Conservation (phyloP, 108 stramenopile genomes). For the Nannochloropsis gaditana region DNA sequence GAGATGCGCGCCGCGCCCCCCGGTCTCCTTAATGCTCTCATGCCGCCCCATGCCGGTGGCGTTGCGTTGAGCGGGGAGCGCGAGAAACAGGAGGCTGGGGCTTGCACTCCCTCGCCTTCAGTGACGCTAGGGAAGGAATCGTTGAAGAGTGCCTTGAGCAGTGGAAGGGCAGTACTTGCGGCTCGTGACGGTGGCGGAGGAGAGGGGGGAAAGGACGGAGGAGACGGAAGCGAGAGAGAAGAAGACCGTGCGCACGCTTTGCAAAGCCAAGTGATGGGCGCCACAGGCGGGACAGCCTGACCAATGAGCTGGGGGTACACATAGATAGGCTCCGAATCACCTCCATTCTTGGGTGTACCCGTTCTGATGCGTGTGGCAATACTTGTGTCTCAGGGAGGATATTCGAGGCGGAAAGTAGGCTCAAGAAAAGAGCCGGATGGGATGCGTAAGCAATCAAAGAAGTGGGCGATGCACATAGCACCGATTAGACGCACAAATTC, state of each 20-base stretch:
- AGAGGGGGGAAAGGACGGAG: background rate
- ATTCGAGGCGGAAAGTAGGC: too few relatives aligned
- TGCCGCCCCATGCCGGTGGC: background rate
- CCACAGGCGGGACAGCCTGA: background rate
- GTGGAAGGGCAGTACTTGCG: background rate
- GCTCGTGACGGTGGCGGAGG: background rate
- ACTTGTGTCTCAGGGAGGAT: too few relatives aligned
- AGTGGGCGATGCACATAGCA: too few relatives aligned
- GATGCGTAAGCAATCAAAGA: too few relatives aligned
- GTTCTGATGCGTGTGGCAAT: too few relatives aligned
- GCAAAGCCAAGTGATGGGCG: background rate
- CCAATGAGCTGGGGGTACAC: too few relatives aligned
- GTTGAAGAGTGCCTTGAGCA: background rate
- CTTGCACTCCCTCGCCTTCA: too few relatives aligned
- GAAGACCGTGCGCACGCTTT: background rate
- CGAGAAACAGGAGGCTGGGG: background rate
- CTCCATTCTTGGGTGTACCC: too few relatives aligned
- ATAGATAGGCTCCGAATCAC: too few relatives aligned
- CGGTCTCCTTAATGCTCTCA: background rate
- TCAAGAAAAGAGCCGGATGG: too few relatives aligned
- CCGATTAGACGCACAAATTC: too few relatives aligned
- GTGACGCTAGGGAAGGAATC: background rate
- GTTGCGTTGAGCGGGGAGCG: background rate
- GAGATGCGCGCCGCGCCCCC: slow-evolving; percentile 52
- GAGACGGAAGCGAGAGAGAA: background rate